Evolutionary conservation across 768 basidiomycete genomes (phyloP).

Genomic region (Panaeolus papilionaceus): DNA sequence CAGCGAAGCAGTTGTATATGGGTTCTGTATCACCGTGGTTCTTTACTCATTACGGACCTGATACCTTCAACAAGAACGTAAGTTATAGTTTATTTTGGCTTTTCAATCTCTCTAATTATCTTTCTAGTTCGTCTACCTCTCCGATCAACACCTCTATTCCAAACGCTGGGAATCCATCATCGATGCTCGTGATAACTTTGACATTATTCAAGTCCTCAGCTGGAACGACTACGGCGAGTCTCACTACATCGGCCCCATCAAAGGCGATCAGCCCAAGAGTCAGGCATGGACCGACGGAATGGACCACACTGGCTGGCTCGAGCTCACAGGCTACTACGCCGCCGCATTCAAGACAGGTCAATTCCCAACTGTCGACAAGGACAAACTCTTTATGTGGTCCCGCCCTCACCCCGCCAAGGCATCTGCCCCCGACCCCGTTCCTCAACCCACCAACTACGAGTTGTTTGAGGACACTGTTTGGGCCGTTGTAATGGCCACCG

Average conservation of each 20-base stretch:
- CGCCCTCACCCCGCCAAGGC: slow-evolving; percentile 67
- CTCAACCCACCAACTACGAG: slow-evolving; percentile 61
- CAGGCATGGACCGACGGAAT: slow-evolving; percentile 77
- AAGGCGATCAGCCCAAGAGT: slow-evolving; percentile 73
- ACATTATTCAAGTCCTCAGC: slow-evolving; percentile 64
- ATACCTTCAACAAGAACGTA: slow-evolving; percentile 79
- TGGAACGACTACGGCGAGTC: slow-evolving; percentile 84
- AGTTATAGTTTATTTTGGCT: slow-evolving; percentile 26
- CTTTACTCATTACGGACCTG: slow-evolving; percentile 75
- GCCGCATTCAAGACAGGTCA: slow-evolving; percentile 74
- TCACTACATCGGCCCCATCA: slow-evolving; percentile 82
- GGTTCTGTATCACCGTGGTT: slow-evolving; percentile 76
- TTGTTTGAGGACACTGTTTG: slow-evolving; percentile 70
- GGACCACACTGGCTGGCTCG: slow-evolving; percentile 68
- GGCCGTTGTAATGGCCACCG: slow-evolving; percentile 69
- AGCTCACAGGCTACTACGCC: slow-evolving; percentile 69
- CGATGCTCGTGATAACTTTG: slow-evolving; percentile 57
- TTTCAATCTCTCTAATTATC: slow-evolving; percentile 13
- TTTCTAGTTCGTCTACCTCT: slow-evolving; percentile 64
- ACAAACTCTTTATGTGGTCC: slow-evolving; percentile 74
- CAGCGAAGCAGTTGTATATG: slow-evolving; percentile 45
- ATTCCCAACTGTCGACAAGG: slow-evolving; percentile 62
- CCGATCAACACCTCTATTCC: slow-evolving; percentile 71
- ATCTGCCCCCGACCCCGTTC: slow-evolving; percentile 58
- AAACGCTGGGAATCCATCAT: slow-evolving; percentile 75